Base-by-base conservation (phyloP, 2,329 filamentous ascomycete species). In the Corinectria fuckeliana region DNA sequence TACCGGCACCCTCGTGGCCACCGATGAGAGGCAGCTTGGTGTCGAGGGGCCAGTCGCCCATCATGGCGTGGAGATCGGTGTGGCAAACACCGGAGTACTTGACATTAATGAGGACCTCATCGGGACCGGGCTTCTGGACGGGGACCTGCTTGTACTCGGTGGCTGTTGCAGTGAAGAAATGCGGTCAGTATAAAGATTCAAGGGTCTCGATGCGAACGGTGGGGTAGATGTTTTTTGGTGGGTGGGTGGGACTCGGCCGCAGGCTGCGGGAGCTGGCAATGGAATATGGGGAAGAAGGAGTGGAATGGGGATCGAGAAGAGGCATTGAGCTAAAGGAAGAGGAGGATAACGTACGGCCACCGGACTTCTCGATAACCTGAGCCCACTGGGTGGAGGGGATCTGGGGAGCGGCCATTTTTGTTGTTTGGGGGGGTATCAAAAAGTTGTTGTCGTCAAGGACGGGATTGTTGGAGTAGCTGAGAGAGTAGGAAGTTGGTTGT, bases 71-170 rank as follows among this genome's bases (percentile, higher is more conserved):
- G 50, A 85, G 83, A 76, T 96, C 92, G 32, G 92, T 96, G 82
- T 96, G 92, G 84, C 92, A 96, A 68, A 96, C 92, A 74, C 92
- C 92, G 25, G 90, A 91, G 83, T 87, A 96, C 78, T 93, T 93
- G 84, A 96, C 86, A 80, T 96, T 94, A 80, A 97, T 82, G 66
- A 97, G 90, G 68, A 97, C 91, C 79, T 97, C 91, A 80, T 96
- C 93, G 51, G 93, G 89, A 20, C 89, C 92, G 36, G 93, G 93
- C 76, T 88, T 86, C 63, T 83, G 83, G 50, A 96, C 92, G 67
- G 91, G 89, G 71, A 97, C 94, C 79, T 89, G 85, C 81, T 92
- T 93, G 84, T 90, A 92, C 61, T 85, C 77, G 70, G 87, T 80
- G 67, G 86, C 86, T 88, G 63, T 18, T 52, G 34, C n/a, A n/a